Base-by-base conservation (phyloP, 2,329 filamentous ascomycete species). In the Trichophyton benhamiae region DNA sequence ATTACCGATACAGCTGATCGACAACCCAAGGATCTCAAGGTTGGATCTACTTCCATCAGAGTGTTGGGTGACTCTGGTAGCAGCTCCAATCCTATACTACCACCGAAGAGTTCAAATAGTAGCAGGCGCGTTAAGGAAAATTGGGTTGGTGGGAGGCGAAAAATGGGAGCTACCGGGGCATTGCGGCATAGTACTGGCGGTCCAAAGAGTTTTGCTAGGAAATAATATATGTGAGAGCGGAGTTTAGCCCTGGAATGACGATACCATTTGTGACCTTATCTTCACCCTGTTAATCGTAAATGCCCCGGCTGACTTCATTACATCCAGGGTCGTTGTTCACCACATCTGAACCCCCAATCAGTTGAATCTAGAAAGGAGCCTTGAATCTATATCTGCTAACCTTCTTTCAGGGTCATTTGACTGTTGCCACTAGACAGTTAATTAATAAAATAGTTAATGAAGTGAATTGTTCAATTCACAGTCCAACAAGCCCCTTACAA, bases 11-110 rank as follows among this genome's bases (percentile, higher is more conserved):
- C 73, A 59, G 72, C 71, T 8, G 75, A 79, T 59, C 80, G 77
- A 66, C 71, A 74, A 9, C 72, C 76, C 15, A 82, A 80, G 70
- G 80, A 82, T 66, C 67, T 80, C 53, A 76, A 74, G 63, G 73
- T 75, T 61, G 79, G 79, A 1, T 75, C 75, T 57, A 71, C 80
- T 41, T 78, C 74, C 17, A 78, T 82, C 41, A 75, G 77, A 20
- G 78, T 82, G 6, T 67, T 82, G 46, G 74, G 75, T 38, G 70
- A 74, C 41, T 57, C 55, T 41, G 33, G 13, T 38, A 53, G 11
- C 27, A 30, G 38, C n/a, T 36, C 46, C n/a, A 63, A 66, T 22
- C 65, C 67, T 57, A 68, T 72, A 48, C 64, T 76, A n/a, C 66
- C 76, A 5, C 80, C 80, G 0, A 80, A 78, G 65, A 71, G 73